Evolutionary conservation across 1,284 basidiomycete genomes (phyloP).

Genomic region (Puccinia coronata): DNA sequence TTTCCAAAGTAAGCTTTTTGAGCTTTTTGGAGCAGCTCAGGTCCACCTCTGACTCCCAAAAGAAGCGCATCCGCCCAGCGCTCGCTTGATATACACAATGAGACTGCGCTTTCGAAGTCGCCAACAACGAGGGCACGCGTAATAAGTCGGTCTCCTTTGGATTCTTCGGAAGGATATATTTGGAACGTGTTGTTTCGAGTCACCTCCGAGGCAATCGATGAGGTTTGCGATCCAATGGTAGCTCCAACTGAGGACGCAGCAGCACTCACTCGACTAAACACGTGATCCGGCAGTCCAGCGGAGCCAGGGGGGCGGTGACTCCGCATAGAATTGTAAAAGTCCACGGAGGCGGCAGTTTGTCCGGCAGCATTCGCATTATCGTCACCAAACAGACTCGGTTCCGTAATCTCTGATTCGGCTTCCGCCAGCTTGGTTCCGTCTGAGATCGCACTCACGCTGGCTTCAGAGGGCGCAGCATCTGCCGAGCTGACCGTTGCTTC

Average conservation of each 20-base stretch:
- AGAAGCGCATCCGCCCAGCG: slow-evolving; percentile 93
- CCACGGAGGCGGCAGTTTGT: slow-evolving; percentile 65
- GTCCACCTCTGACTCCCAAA: slow-evolving; percentile 85
- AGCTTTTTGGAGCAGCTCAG: slow-evolving; percentile 81
- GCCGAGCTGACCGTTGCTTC: slow-evolving; percentile 61
- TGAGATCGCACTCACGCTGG: slow-evolving; percentile 68
- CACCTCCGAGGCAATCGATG: slow-evolving; percentile 74
- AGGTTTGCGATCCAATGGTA: slow-evolving; percentile 59
- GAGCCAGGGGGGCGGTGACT: slow-evolving; percentile 25
- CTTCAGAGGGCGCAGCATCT: slow-evolving; percentile 72
- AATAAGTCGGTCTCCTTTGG: slow-evolving; percentile 81
- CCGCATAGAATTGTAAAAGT: slow-evolving; percentile 82
- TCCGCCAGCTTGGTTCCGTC: slow-evolving; percentile 66
- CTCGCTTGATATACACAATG: slow-evolving; percentile 83
- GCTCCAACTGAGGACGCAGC: slow-evolving; percentile 63
- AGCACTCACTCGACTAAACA: slow-evolving; percentile 46
- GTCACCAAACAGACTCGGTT: slow-evolving; percentile 82
- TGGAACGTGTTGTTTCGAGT: slow-evolving; percentile 78
- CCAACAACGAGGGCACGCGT: slow-evolving; percentile 92
- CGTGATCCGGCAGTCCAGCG: slow-evolving; percentile 37
- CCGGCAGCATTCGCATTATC: slow-evolving; percentile 63
- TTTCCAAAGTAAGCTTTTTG: slow-evolving; percentile 92
- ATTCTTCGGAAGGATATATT: slow-evolving; percentile 85
- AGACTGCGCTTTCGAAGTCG: slow-evolving; percentile 89
- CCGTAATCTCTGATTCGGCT: slow-evolving; percentile 64